phyloP scores from a whole-genome alignment of 2,329 filamentous ascomycete genomes.

The Venturia pyrina region DNA sequence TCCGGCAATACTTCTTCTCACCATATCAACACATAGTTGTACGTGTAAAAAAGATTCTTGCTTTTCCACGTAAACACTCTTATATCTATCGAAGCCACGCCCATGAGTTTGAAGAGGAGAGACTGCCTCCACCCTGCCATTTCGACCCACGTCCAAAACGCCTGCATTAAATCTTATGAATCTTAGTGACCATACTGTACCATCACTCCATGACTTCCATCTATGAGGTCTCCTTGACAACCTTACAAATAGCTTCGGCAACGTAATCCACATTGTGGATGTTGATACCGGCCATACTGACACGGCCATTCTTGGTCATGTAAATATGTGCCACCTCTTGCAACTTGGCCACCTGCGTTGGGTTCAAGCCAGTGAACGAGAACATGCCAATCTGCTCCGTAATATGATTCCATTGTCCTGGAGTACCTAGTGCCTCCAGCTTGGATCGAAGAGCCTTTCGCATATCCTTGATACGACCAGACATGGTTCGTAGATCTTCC shows the following conservation, averaged over 20 bases:
- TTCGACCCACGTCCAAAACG: neutral
- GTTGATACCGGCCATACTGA: conserved; percentile 97
- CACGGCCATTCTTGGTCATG: conserved; percentile 95
- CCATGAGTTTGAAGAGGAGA: neutral
- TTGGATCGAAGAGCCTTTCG: conserved; percentile 65
- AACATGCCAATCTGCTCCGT: conserved; percentile 99
- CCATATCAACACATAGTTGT: no score
- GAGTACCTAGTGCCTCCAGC: conserved; percentile 76
- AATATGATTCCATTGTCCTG: conserved; percentile 92
- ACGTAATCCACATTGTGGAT: conserved; percentile 88
- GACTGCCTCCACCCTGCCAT: neutral
- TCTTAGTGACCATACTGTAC: neutral
- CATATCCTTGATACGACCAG: conserved; percentile 90
- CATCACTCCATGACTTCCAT: neutral
- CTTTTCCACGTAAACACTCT: no score
- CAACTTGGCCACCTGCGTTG: conserved; percentile 63
- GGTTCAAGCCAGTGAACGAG: conserved; percentile 74
- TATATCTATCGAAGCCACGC: neutral
- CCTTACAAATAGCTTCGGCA: conserved; percentile 77
- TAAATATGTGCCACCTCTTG: conserved; percentile 66
- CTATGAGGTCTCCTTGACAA: conserved; percentile 48
- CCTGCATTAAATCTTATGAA: neutral
- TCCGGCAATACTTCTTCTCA: no score
- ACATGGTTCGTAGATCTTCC: conserved; percentile 85
- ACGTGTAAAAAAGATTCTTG: no score